These are phyloP conservation scores for Penicillium corylophilum DNA, from an alignment of 2,329 filamentous ascomycete species.

Conservation along the genomic window DNA sequence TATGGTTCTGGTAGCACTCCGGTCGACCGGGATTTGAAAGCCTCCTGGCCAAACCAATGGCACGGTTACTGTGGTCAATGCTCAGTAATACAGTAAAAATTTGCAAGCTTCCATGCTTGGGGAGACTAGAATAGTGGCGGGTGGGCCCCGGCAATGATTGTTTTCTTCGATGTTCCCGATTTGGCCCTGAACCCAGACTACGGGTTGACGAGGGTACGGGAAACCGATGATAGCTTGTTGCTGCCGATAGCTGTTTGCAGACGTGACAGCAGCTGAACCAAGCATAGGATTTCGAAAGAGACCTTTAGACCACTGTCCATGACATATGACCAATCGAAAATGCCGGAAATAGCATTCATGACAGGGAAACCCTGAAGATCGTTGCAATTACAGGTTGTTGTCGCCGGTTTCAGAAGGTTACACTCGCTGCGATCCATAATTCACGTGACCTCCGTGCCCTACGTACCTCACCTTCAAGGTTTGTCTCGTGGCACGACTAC, in stretches of 20 bases:
- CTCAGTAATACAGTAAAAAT: background rate
- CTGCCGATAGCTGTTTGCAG: conserved; percentile 18
- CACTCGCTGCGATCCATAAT: conserved; percentile 5
- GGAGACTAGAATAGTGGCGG: background rate
- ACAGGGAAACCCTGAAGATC: conserved; percentile 1
- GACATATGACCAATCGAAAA: background rate
- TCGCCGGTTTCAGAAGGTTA: conserved; percentile 25
- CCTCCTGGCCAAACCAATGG: conserved; percentile 10
- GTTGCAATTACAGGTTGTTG: conserved; percentile 8
- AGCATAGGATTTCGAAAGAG: background rate
- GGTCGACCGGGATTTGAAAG: background rate
- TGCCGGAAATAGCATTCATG: background rate
- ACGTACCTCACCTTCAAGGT: background rate
- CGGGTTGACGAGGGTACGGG: background rate
- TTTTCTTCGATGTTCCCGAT: conserved; percentile 1
- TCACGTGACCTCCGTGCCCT: conserved; percentile 20
- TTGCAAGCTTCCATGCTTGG: background rate
- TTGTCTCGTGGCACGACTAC: background rate
- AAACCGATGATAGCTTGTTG: conserved; percentile 3
- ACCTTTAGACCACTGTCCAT: background rate
- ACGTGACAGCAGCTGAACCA: background rate
- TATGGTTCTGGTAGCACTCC: conserved; percentile 9
- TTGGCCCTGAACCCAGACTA: background rate
- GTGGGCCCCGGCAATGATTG: background rate
- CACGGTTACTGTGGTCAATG: conserved; percentile 17